phyloP scores from a whole-genome alignment of 345 rosid genomes.

The Cardiospermum halicacabum region DNA sequence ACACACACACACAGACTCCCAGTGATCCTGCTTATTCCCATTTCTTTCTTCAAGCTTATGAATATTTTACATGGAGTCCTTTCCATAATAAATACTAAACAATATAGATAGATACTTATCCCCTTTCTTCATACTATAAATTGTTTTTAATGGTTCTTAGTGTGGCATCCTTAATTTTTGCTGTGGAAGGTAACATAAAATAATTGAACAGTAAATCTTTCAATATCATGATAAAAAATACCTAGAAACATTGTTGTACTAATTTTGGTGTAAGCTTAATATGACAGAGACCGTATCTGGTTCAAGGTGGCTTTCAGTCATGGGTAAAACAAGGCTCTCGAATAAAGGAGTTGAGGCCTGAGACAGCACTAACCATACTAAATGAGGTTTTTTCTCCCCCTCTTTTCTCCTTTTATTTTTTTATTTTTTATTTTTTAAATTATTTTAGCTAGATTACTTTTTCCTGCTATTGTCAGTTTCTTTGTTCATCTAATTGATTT shows the following conservation, averaged over 20 bases:
- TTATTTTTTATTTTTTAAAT: not conserved
- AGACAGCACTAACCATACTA: slow-evolving; percentile 68
- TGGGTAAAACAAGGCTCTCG: slow-evolving; percentile 79
- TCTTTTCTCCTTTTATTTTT: not conserved
- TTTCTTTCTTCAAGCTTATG: not conserved
- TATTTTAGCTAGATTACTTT: no score
- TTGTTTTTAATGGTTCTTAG: not conserved
- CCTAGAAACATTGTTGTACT: slow-evolving; percentile 7
- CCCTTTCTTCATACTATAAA: not conserved
- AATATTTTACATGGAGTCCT: not conserved
- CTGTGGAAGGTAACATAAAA: not conserved
- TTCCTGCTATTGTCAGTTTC: no score
- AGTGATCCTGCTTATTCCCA: not conserved
- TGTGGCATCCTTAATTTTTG: not conserved
- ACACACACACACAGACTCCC: not conserved
- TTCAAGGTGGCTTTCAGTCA: slow-evolving; percentile 82
- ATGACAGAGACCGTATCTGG: slow-evolving; percentile 68
- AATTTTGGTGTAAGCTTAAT: slow-evolving; percentile 17
- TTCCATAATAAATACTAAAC: not conserved
- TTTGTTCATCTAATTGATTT: no score
- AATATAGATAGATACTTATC: not conserved
- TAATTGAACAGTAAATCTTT: not conserved
- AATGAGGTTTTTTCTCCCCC: slow-evolving; percentile 53
- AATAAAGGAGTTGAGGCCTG: slow-evolving; percentile 74
- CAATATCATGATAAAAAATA: not conserved